phyloP scores from a whole-genome alignment of 2,329 filamentous ascomycete genomes.

The Xylaria multiplex region DNA sequence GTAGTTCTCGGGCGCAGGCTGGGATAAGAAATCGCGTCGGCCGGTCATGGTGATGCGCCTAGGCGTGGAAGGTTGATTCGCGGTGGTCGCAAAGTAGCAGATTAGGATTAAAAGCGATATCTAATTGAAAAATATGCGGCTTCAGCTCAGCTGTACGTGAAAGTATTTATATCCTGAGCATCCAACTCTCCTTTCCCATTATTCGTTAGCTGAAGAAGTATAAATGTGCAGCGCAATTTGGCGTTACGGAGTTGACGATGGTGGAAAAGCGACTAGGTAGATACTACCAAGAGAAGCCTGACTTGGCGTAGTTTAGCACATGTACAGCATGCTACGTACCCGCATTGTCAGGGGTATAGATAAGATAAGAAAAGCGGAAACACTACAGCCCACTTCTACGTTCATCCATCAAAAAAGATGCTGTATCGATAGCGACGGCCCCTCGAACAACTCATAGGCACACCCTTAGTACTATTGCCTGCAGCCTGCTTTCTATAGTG shows the following conservation, averaged over 20 bases:
- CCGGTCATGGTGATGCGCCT: constrained; percentile 56
- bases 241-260: constrained; percentile 2
- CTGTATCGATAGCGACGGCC: constrained; percentile 9
- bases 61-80: background rate
- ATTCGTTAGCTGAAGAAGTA: background rate
- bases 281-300: background rate
- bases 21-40: constrained; percentile 87
- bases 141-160: background rate
- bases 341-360: constrained; percentile 17
- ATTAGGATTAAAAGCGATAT: background rate
- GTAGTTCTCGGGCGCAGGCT: constrained; percentile 86
- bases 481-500: background rate
- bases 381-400: constrained; percentile 18
- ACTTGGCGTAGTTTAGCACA: no score
- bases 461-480: constrained; percentile 5
- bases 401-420: constrained; percentile 31
- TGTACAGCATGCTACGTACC: no score
- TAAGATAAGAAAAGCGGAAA: constrained; percentile 36
- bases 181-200: no score
- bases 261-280: background rate
- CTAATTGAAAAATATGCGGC: background rate
- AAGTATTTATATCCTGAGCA: no score
- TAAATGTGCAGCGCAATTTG: background rate
- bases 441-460: constrained; percentile 21
- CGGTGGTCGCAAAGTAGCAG: background rate